Percentiles rank a stretch among this genome's conserved stretches.
Conservation (phyloP, 2,329 filamentous ascomycete species). For the Colletotrichum siamense region DNA sequence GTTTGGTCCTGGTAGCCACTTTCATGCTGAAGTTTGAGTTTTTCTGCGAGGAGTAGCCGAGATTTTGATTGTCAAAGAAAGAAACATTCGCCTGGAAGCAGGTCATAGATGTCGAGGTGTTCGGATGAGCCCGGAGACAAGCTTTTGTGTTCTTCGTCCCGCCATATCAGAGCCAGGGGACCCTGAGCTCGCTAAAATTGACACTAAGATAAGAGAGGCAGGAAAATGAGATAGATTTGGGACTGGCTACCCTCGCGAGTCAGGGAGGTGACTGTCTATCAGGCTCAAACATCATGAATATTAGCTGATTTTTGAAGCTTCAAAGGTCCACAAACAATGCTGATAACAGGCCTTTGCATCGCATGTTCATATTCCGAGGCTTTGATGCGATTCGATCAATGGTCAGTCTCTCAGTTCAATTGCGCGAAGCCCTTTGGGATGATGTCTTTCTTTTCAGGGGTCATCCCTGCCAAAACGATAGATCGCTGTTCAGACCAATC, state of each 20-base stretch:
- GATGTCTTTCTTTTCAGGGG: rapidly evolving
- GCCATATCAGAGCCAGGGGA: background rate
- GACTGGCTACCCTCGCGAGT: background rate
- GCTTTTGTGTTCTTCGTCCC: background rate
- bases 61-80: background rate
- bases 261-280: background rate
- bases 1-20: background rate
- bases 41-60: background rate
- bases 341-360: background rate
- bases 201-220: background rate
- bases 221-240: background rate
- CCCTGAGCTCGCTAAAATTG: background rate
- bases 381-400: background rate
- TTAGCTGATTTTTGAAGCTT: background rate
- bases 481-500: background rate
- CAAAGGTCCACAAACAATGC: background rate
- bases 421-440: background rate
- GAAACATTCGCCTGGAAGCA: background rate
- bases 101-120: background rate
- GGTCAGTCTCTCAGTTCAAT: background rate
- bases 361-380: rapidly evolving
- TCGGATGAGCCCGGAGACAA: background rate
- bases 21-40: background rate
- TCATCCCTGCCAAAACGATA: background rate
- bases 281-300: background rate